Base-by-base conservation (phyloP, 2,329 filamentous ascomycete species). In the Lasiodiplodia citricola region DNA sequence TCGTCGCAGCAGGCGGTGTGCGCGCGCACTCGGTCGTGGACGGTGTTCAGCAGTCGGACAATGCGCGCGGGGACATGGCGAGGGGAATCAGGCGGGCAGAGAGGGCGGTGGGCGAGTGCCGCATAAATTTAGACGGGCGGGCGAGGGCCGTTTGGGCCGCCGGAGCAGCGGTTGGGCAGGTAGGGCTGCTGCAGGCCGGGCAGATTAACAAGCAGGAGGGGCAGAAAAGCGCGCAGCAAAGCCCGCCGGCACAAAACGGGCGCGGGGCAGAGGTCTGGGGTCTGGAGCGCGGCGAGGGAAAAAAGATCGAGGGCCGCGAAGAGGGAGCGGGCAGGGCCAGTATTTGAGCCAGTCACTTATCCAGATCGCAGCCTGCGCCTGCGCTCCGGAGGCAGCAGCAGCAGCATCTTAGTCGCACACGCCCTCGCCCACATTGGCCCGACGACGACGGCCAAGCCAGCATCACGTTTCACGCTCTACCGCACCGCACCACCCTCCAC, bases 91-190 rank as follows among this genome's bases (percentile, higher is more conserved):
- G 60, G 18, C 60, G 23, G 47, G 60, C 41, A 28, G 58, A 63
- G 58, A 51, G n/a, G 44, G 41, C 14, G 47, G 31, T 35, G 31
- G 31, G 31, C 6, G 31, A 35, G 31, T 35, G 31, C 31, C 31
- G 60, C 60, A 64, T 64, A 52, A 64, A 64, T 64, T 64, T 64
- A 64, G 25, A 50, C 60, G 60, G 60, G 60, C 37, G 60, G 47
- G 38, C 60, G 44, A 64, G 44, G 60, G 60, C 47, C 60, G 47
- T 47, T 52, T 52, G 60, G 58, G 58, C 58, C 47, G 47, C 56
- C 37, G 23, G 56, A 23, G 37, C 37, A 38, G 56, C 31, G 44
- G 60, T 64, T 64, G 60, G 60, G 60, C 60, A 64, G 58, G 60
- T 64, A 52, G 60, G 60, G 60, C 60, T 64, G 60, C 47, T 25